These are phyloP conservation scores for Kurtzmaniella natalensis DNA, from an alignment of 1,139 yeast species.

Conservation along the genomic window DNA sequence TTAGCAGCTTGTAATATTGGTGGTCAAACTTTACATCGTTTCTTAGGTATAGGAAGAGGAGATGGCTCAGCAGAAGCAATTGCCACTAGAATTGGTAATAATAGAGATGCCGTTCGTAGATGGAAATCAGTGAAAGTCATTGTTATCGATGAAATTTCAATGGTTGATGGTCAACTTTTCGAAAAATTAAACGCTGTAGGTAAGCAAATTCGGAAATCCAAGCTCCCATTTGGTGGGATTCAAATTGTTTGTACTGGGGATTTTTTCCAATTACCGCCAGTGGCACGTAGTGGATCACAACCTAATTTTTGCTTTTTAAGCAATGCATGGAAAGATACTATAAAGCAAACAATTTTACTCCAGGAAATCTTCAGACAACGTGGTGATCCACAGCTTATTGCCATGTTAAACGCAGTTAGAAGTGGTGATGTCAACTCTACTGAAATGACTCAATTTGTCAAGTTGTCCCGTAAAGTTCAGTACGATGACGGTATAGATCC, in stretches of 20 bases:
- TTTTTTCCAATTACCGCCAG: conserved; percentile 85
- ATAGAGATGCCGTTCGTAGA: conserved; percentile 37
- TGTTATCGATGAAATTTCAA: conserved; percentile 77
- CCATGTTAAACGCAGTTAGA: conserved; percentile 72
- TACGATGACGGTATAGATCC: conserved; percentile 78
- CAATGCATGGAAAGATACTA: conserved; percentile 49
- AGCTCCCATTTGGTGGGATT: conserved; percentile 72
- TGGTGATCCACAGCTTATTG: conserved; percentile 62
- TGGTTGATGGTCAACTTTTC: conserved; percentile 69
- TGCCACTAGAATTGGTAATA: conserved; percentile 42
- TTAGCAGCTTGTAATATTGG: conserved; percentile 86
- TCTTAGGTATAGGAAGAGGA: conserved; percentile 77
- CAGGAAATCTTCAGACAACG: conserved; percentile 69
- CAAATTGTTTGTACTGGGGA: conserved; percentile 79
- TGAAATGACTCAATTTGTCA: conserved; percentile 40
- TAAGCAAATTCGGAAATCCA: conserved; percentile 39
- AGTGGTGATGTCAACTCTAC: conserved; percentile 53
- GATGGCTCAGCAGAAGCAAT: conserved; percentile 41
- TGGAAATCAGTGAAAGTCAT: conserved; percentile 65
- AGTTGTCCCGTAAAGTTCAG: conserved; percentile 47
- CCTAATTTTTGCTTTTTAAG: conserved; percentile 56
- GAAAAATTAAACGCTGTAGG: conserved; percentile 65
- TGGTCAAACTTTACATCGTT: conserved; percentile 76
- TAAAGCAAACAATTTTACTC: conserved; percentile 53
- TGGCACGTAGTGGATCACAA: conserved; percentile 37